These are phyloP conservation scores for Ceratocystis colombiana DNA, from an alignment of 2,329 filamentous ascomycete genomes.

Conservation along the genomic window DNA sequence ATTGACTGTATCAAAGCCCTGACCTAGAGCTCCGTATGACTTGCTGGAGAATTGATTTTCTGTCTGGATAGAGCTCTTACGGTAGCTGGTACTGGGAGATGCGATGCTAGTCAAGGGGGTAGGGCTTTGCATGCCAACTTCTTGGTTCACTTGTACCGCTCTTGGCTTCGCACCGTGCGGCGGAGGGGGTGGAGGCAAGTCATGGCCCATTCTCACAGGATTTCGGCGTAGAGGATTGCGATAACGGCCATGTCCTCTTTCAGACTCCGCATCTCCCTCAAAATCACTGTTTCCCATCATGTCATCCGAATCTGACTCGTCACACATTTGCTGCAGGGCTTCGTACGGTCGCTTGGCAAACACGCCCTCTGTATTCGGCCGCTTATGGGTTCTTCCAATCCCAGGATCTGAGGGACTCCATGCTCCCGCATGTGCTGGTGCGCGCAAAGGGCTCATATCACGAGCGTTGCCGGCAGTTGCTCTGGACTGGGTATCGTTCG, in stretches of 20 bases:
- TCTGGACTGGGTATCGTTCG: neutral
- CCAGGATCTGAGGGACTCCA: constrained; percentile 48
- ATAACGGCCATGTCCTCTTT: constrained; percentile 29
- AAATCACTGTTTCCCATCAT: constrained; percentile 30
- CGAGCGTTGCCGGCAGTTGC: constrained; percentile 13
- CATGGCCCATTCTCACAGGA: constrained; percentile 32
- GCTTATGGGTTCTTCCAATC: constrained; percentile 45
- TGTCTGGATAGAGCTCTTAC: constrained; percentile 42
- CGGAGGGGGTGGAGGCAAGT: constrained; percentile 11
- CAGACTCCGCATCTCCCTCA: constrained; percentile 31
- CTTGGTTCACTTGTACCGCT: neutral
- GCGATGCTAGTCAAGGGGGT: constrained; percentile 14
- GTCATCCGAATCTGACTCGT: constrained; percentile 36
- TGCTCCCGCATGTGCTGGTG: constrained; percentile 43
- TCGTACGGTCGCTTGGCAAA: constrained; percentile 37
- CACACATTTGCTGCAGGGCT: constrained; percentile 39
- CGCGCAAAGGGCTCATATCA: constrained; percentile 30
- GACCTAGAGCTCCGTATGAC: constrained; percentile 49
- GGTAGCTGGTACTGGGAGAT: constrained; percentile 26
- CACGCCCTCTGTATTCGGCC: constrained; percentile 35
- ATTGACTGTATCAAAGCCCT: constrained; percentile 42
- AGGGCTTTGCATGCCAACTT: constrained; percentile 2
- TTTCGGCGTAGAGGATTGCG: constrained; percentile 48
- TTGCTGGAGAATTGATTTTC: constrained; percentile 44
- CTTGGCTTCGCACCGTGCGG: constrained; percentile 7